Conservation (phyloP, 2,329 filamentous ascomycete species). For the Fusarium hainanense region DNA sequence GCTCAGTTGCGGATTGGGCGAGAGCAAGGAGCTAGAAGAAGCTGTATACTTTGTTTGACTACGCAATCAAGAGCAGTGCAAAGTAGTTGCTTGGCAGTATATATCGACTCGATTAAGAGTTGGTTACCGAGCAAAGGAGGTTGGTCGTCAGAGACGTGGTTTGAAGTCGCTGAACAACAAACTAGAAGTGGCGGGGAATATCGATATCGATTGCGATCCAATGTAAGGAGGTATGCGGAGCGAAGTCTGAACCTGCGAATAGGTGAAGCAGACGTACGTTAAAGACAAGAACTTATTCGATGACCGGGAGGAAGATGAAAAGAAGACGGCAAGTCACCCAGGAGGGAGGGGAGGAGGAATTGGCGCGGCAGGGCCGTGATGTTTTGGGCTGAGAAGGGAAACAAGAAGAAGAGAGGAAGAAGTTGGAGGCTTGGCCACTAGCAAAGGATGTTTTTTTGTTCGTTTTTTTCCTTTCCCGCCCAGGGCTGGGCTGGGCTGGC, state of each 20-base stretch:
- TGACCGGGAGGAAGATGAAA: conserved; percentile 49
- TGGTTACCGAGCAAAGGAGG: conserved; percentile 20
- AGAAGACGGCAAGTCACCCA: conserved; percentile 56
- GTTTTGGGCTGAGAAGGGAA: conserved; percentile 47
- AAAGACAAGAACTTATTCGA: conserved; percentile 51
- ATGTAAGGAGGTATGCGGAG: conserved; percentile 11
- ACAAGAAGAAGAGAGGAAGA: conserved; percentile 39
- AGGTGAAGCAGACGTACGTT: conserved; percentile 29
- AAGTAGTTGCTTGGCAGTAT: conserved; percentile 19
- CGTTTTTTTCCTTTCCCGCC: conserved; percentile 26
- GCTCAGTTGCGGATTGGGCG: conserved; percentile 31
- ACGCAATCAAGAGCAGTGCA: conserved; percentile 39
- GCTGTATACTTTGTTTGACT: conserved; percentile 21
- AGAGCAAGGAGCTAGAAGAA: conserved; percentile 27
- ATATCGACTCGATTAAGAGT: conserved; percentile 5
- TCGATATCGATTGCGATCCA: conserved; percentile 39
- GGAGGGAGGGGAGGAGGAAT: conserved; percentile 48
- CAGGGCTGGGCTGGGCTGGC: conserved; percentile 1
- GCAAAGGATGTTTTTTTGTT: conserved; percentile 42
- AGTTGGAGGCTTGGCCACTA: conserved; percentile 34
- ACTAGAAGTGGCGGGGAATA: conserved; percentile 28
- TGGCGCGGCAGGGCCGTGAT: conserved; percentile 60
- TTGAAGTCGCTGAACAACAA: conserved; percentile 35
- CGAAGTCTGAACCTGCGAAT: conserved; percentile 38
- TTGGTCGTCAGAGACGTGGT: conserved; percentile 18